Conservation (phyloP, 2,329 filamentous ascomycete genomes). For the Clonostachys rhizophaga region DNA sequence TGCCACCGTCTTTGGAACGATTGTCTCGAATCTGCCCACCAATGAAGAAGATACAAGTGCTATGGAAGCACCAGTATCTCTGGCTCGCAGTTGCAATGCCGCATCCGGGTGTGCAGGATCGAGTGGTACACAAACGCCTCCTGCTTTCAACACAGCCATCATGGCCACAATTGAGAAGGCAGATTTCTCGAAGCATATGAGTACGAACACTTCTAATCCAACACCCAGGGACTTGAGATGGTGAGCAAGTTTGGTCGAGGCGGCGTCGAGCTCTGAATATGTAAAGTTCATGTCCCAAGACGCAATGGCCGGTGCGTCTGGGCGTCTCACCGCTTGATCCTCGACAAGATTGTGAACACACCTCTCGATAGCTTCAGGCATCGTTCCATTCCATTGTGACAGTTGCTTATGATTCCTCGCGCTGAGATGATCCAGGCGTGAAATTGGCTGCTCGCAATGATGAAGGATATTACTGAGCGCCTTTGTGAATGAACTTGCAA, state of each 20-base stretch:
- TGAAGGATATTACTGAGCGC: slow-evolving; percentile 11
- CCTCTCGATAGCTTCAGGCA: background rate
- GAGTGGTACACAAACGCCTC: slow-evolving; percentile 10
- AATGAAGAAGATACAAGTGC: slow-evolving; percentile 7
- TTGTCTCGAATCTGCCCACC: background rate
- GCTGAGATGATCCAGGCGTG: slow-evolving; percentile 17
- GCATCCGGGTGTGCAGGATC: slow-evolving; percentile 11
- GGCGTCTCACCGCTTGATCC: slow-evolving; percentile 4
- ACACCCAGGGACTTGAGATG: slow-evolving; percentile 23
- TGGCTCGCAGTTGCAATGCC: slow-evolving; percentile 3
- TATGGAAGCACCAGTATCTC: slow-evolving; percentile 5
- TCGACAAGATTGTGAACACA: background rate
- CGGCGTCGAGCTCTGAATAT: slow-evolving; percentile 30
- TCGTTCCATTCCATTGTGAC: background rate
- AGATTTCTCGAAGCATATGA: slow-evolving; percentile 14
- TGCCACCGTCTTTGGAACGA: slow-evolving; percentile 2
- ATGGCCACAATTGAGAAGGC: slow-evolving; percentile 12
- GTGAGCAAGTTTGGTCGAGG: slow-evolving; percentile 28
- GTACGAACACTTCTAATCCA: slow-evolving; percentile 8
- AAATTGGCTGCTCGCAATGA: slow-evolving; percentile 2
- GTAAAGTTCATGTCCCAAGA: slow-evolving; percentile 38
- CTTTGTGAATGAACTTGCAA: slow-evolving; percentile 12
- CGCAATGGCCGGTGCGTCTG: slow-evolving; percentile 26
- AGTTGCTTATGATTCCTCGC: background rate
- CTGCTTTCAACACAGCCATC: slow-evolving; percentile 7